phyloP scores from a whole-genome alignment of 2,329 filamentous ascomycete species.

The Davidsoniella eucalypti region DNA sequence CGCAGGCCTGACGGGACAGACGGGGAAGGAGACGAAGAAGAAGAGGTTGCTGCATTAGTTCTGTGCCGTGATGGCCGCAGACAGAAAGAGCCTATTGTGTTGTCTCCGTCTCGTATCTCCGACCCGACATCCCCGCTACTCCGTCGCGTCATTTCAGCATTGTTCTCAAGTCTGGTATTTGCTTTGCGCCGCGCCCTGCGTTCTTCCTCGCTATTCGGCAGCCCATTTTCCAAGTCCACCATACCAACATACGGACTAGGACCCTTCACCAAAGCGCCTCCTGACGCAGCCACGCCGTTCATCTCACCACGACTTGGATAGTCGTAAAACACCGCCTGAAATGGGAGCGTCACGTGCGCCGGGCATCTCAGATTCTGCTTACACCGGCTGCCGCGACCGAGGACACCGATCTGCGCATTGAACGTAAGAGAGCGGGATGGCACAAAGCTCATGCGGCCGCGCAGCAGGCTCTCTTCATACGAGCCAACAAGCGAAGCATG shows the following conservation, averaged over 20 bases:
- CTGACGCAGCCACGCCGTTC: neutral
- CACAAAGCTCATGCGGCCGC: conserved; percentile 90
- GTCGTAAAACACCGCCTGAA: conserved; percentile 92
- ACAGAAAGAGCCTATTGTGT: no score
- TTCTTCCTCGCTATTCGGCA: conserved; percentile 37
- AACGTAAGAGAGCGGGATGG: conserved; percentile 89
- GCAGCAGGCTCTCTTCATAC: conserved; percentile 90
- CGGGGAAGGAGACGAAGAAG: no score
- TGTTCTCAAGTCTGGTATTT: no score
- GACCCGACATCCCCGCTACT: no score
- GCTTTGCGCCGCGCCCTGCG: conserved; percentile 30
- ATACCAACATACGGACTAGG: conserved; percentile 93
- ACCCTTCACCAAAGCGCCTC: conserved; percentile 45
- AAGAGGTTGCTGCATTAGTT: neutral
- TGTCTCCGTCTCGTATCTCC: no score
- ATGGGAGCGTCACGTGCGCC: conserved; percentile 75
- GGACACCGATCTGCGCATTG: conserved; percentile 82
- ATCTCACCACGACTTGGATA: conserved; percentile 37
- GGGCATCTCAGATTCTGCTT: conserved; percentile 74
- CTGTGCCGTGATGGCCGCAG: neutral
- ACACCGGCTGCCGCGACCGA: conserved; percentile 68
- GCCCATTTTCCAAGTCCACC: conserved; percentile 73
- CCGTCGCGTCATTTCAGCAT: no score
- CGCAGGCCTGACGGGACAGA: conserved; percentile 13
- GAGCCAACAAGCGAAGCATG: conserved; percentile 95